Percentiles rank a stretch among this genome's conserved stretches.
phyloP scores from a whole-genome alignment of 192 early-diverging fungal species.

The Umbelopsis ramanniana region DNA sequence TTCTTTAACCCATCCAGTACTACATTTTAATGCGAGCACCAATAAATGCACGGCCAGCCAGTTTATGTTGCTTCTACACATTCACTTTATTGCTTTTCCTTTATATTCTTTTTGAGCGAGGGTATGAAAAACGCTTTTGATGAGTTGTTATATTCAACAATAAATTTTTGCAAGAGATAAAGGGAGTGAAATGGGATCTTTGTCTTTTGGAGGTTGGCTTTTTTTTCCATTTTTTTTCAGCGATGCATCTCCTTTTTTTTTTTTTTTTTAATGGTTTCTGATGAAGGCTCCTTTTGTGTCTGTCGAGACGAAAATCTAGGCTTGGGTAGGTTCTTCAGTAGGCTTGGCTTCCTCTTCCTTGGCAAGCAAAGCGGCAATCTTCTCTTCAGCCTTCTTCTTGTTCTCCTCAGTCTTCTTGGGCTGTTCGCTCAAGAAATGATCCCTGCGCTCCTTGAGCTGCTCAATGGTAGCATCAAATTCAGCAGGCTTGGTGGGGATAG shows the following conservation, averaged over 20 bases:
- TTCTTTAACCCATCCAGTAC: too few relatives aligned
- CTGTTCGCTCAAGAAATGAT: slow-evolving; percentile 78
- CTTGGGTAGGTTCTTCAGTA: slow-evolving; percentile 20
- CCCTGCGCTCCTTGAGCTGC: slow-evolving; percentile 70
- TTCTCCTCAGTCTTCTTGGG: slow-evolving; percentile 80
- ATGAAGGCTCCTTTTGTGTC: not conserved
- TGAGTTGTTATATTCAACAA: too few relatives aligned
- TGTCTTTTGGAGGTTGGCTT: not conserved
- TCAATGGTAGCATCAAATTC: slow-evolving; percentile 75
- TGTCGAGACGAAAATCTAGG: not conserved
- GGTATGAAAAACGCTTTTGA: slow-evolving; percentile 5
- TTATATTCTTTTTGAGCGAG: not conserved
- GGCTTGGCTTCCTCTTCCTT: slow-evolving; percentile 54
- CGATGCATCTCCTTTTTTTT: not conserved
- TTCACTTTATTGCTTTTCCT: not conserved
- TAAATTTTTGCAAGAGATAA: too few relatives aligned
- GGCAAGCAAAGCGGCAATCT: slow-evolving; percentile 72
- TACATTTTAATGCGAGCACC: too few relatives aligned
- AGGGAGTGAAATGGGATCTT: too few relatives aligned
- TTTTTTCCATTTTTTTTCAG: not conserved
- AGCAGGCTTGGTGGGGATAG: slow-evolving; percentile 71
- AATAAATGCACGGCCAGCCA: too few relatives aligned
- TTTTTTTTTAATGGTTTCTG: not conserved
- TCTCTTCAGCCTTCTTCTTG: slow-evolving; percentile 86
- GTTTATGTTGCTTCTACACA: not conserved